phyloP scores from a whole-genome alignment of 1,139 yeast genomes.

The Blastobotrys ciferrii region DNA sequence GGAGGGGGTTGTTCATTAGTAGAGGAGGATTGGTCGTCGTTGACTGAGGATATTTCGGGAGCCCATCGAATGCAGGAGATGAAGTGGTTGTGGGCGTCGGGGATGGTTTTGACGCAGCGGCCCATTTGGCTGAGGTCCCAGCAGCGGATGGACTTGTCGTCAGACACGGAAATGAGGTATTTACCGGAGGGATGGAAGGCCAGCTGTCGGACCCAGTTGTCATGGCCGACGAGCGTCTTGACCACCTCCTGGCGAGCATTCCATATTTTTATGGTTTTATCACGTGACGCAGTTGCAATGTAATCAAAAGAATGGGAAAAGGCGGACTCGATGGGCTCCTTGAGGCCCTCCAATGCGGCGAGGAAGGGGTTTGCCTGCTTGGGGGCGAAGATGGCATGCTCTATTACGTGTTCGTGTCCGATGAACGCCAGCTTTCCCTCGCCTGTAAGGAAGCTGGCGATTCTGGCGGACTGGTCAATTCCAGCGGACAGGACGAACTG shows the following conservation, averaged over 20 bases:
- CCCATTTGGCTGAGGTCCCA: constrained; percentile 72
- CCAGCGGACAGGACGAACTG: constrained; percentile 74
- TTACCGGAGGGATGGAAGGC: constrained; percentile 75
- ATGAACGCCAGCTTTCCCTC: constrained; percentile 65
- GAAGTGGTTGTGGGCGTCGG: constrained; percentile 68
- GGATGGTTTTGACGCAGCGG: constrained; percentile 51
- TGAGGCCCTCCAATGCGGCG: constrained; percentile 46
- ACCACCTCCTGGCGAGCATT: constrained; percentile 64
- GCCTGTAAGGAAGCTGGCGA: constrained; percentile 61
- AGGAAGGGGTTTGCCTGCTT: constrained; percentile 46
- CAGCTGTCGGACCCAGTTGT: constrained; percentile 80
- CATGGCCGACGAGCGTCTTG: constrained; percentile 64
- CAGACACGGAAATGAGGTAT: constrained; percentile 69
- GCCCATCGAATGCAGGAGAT: constrained; percentile 68
- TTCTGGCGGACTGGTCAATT: constrained; percentile 72
- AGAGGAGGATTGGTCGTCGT: constrained; percentile 18
- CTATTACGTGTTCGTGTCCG: constrained; percentile 86
- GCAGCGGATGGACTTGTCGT: constrained; percentile 70
- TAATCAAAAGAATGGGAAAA: constrained; percentile 31
- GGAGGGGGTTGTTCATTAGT: background rate
- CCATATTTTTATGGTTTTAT: constrained; percentile 76
- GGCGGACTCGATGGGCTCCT: constrained; percentile 26
- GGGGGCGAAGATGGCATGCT: constrained; percentile 70
- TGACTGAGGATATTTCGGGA: constrained; percentile 25
- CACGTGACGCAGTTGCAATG: constrained; percentile 80